Evolutionary conservation across 768 basidiomycete genomes (phyloP), one percentile per base, ranked within the genome.

Genomic region (Suillus americanus): DNA sequence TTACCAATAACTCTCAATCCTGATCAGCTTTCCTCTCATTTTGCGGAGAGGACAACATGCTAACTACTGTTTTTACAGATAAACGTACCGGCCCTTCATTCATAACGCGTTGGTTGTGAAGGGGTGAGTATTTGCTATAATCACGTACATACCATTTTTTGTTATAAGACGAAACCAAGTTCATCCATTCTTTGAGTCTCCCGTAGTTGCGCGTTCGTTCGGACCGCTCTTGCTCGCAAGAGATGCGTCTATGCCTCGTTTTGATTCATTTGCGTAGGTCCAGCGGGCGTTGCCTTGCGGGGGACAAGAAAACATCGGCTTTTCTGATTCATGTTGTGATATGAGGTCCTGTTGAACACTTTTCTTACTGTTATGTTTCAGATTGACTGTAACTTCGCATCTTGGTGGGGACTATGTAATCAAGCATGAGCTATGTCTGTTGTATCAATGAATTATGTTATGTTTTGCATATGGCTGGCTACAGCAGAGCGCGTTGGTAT

Each of bases 141-240:
- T 64, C 33, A 23, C 9, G 57, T 37, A 12, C 37, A 57, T n/a
- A 53, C 40, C 63, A 28, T 63, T 20, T 35, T 60, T 13, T 46
- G 46, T 40, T 54, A 46, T 63, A 78, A 75, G 88, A 89, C 80
- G 88, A 90, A 88, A 90, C 78, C 76, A 85, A 90, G 89, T 89
- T 90, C 84, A 90, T 90, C 89, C 89, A 90, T 90, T 90, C 89
- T 82, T 90, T 89, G 89, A 90, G 79, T 76, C 75, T 78, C 79
- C 77, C 73, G 74, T 67, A 67, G 66, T 72, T 60, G 69, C 73
- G 70, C 75, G 73, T 72, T 70, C 69, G 64, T 69, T 68, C 61
- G 67, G 71, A 76, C 77, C 80, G 75, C 79, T 78, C 76, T 71
- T 75, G 64, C 68, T 69, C 64, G 66, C 66, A 70, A 62, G 76